These are phyloP conservation scores for Oryza meyeriana DNA, from an alignment of 176 grass and related monocot species.

Conservation along the genomic window DNA sequence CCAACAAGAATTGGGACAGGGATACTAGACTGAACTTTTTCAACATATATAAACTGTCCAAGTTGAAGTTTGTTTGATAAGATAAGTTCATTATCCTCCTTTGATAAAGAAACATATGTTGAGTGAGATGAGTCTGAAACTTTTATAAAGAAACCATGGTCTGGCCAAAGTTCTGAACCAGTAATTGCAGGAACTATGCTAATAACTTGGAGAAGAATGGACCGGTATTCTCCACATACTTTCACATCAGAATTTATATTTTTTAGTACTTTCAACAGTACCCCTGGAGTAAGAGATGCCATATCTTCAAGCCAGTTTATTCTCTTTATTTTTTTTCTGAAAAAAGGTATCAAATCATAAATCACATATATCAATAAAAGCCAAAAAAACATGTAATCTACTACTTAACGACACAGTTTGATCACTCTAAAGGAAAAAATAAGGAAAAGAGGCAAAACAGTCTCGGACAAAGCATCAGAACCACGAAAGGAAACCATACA, in stretches of 20 bases:
- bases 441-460: neutral
- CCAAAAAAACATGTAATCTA: conserved; percentile 4
- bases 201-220: conserved; percentile 98
- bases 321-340: neutral
- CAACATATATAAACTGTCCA: conserved; percentile 97
- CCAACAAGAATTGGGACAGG: conserved; percentile 89
- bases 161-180: conserved; percentile 88
- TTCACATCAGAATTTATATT: conserved; percentile 91
- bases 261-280: conserved; percentile 90
- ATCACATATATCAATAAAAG: neutral
- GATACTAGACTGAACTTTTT: conserved; percentile 84
- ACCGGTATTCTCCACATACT: conserved; percentile 90
- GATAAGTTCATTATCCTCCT: conserved; percentile 95
- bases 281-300: conserved; percentile 97
- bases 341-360: neutral
- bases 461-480: neutral
- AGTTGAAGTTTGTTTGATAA: conserved; percentile 93
- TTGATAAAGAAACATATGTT: conserved; percentile 96
- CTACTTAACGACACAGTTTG: neutral
- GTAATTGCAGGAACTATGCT: conserved; percentile 93
- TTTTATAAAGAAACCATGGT: conserved; percentile 99
- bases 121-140: conserved; percentile 94
- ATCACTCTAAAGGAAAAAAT: neutral
- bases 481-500: conserved; percentile 5
- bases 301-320: conserved; percentile 51